Evolutionary conservation across 192 early-diverging fungal species (phyloP).

Genomic region (Coemansia furcata): DNA sequence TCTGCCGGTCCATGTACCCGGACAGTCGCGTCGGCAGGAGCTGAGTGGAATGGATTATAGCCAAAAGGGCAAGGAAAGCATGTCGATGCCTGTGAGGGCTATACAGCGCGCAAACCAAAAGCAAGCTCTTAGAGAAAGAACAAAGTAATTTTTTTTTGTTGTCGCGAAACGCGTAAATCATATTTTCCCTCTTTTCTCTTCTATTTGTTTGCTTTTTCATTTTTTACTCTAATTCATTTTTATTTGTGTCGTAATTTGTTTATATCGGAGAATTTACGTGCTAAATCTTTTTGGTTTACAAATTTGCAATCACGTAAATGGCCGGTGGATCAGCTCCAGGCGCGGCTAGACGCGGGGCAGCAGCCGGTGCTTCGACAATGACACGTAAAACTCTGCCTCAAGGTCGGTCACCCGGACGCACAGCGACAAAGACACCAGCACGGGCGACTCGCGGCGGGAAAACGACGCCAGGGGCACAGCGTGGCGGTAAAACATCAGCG

Average conservation of each 20-base stretch:
- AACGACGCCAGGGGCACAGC: constrained; percentile 14
- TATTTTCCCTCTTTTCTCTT: neutral
- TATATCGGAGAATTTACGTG: neutral
- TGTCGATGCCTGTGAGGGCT: constrained; percentile 31
- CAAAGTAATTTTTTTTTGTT: neutral
- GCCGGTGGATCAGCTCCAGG: constrained; percentile 14
- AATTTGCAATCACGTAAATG: constrained; percentile 8
- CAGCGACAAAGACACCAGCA: constrained; percentile 5
- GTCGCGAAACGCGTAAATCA: constrained; percentile 7
- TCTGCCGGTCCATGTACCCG: neutral
- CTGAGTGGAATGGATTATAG: constrained; percentile 15
- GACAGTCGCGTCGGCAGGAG: constrained; percentile 12
- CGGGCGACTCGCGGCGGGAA: constrained; percentile 24
- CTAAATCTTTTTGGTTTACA: neutral
- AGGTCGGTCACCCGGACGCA: constrained; percentile 6
- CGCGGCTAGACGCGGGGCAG: constrained; percentile 33
- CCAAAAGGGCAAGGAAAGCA: constrained; percentile 8
- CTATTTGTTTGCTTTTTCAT: neutral
- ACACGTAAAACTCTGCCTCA: constrained; percentile 25
- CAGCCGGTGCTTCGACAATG: constrained; percentile 10
- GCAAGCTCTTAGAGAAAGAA: neutral
- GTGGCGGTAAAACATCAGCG: neutral
- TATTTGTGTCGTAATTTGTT: constrained; percentile 1
- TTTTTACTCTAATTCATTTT: neutral
- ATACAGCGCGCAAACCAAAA: constrained; percentile 39